Conservation (phyloP, 345 rosid species). For the Brassica nigra region DNA sequence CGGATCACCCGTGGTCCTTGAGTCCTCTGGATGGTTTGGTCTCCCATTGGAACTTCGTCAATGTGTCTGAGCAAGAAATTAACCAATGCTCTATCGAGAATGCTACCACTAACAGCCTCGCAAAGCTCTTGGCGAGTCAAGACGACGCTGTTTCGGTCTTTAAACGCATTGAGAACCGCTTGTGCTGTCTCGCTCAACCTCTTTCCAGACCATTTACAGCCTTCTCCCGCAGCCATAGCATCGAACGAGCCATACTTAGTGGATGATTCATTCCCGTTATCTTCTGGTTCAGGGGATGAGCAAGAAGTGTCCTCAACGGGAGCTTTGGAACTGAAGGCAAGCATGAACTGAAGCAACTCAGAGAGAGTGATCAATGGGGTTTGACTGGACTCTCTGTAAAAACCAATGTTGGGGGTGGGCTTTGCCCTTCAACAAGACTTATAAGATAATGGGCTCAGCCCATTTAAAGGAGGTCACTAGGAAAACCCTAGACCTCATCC, state of each 20-base stretch:
- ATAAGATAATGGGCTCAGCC: no score
- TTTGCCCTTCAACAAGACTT: no score
- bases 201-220: background rate
- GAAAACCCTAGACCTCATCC: no score
- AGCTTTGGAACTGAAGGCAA: background rate
- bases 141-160: background rate
- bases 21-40: background rate
- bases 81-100: background rate
- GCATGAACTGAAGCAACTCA: background rate
- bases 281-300: background rate
- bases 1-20: background rate
- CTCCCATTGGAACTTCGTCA: background rate
- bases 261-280: no score
- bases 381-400: background rate
- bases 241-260: background rate
- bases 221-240: background rate
- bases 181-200: background rate
- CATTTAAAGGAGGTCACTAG: no score
- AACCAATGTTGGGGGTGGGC: no score
- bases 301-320: background rate
- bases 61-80: background rate
- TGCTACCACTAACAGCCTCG: background rate
- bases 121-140: background rate
- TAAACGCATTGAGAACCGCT: background rate
- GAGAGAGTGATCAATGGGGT: background rate